Evolutionary conservation across 352 stramenopile species (phyloP), one percentile per base, ranked within the genome.

Genomic region (Phytophthora quininea): DNA sequence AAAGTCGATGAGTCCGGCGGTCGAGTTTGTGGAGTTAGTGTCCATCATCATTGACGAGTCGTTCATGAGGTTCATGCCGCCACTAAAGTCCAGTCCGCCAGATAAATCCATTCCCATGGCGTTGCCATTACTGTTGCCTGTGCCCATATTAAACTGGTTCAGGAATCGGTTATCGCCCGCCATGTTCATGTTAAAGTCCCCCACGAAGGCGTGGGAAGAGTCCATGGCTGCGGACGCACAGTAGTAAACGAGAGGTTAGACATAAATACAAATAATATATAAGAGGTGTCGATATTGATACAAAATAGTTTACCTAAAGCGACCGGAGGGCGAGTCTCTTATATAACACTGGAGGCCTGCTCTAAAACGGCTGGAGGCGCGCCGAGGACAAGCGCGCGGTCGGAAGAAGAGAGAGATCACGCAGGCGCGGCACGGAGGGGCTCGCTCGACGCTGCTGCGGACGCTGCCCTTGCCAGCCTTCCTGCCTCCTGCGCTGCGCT

Each of bases 1-100:
- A 60, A 96, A 95, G 55, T 95, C 88, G 37, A 96, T 94, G 63
- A 94, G 88, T 3, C 80, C 88, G 3, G 72, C 56, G 4, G 77
- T 76, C 5, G 71, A 60, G 5, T 62, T 52, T 11, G 56, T 54
- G 6, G 70, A 58, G 37, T 54, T 63, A 24, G 69, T 53, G 12
- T 59, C 64, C 14, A 89, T 54, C 64, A 86, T 67, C 50, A 74
- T 59, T 8, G 69, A 82, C 37, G 78, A 67, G 43, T 89, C 80
- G 43, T 71, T 83, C 83, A 93, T 92, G 72, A 92, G 80, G 56
- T 78, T 71, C 80, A 91, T 84, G 48, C 75, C 70, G 55, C 65
- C 71, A 58, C 76, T 91, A 45, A 95, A 93, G 62, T 95, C 84
- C 37, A 91, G 66, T 15, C 74, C 80, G 15, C 66, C 60, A 43